phyloP scores from a whole-genome alignment of 495 filamentous ascomycete genomes.

The Diplogelasinospora grovesii region DNA sequence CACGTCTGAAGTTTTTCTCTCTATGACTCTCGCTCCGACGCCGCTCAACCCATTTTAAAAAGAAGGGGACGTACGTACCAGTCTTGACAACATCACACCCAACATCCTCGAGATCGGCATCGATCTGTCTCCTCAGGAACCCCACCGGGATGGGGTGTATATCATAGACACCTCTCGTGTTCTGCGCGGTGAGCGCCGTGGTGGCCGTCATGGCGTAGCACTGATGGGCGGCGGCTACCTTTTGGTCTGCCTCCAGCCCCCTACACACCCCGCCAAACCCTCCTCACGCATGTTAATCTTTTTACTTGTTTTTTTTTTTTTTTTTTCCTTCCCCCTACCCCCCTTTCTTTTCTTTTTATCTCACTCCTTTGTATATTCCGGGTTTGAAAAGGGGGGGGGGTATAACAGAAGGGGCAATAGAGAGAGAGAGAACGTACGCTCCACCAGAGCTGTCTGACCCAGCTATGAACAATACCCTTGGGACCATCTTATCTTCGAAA shows the following conservation, averaged over 20 bases:
- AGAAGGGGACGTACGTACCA: slow-evolving; percentile 53
- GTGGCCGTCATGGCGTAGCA: slow-evolving; percentile 97
- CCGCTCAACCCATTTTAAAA: no score
- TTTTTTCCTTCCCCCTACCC: no score
- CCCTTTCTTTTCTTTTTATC: no score
- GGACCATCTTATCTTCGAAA: slow-evolving; percentile 18
- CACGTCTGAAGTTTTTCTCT: no score
- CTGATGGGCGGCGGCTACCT: slow-evolving; percentile 83
- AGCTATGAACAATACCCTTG: slow-evolving; percentile 70
- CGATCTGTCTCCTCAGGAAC: slow-evolving; percentile 79
- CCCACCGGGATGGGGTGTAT: slow-evolving; percentile 73
- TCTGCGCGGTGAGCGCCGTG: slow-evolving; percentile 90
- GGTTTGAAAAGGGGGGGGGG: background rate
- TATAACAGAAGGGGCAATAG: background rate
- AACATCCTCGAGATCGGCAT: slow-evolving; percentile 75
- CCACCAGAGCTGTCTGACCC: slow-evolving; percentile 89
- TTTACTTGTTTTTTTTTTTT: no score
- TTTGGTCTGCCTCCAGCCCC: slow-evolving; percentile 95
- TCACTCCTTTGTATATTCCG: no score
- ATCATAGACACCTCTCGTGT: slow-evolving; percentile 74
- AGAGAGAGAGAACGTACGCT: slow-evolving; percentile 52
- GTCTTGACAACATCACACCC: slow-evolving; percentile 87
- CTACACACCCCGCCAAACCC: slow-evolving; percentile 35
- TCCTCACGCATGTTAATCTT: no score
- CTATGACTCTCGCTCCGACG: background rate